A percentile compares a stretch with the other conserved stretches of the same genome.
These are phyloP conservation scores for Ustilago curta DNA, from an alignment of 1,284 basidiomycete species.

Conservation along the genomic window DNA sequence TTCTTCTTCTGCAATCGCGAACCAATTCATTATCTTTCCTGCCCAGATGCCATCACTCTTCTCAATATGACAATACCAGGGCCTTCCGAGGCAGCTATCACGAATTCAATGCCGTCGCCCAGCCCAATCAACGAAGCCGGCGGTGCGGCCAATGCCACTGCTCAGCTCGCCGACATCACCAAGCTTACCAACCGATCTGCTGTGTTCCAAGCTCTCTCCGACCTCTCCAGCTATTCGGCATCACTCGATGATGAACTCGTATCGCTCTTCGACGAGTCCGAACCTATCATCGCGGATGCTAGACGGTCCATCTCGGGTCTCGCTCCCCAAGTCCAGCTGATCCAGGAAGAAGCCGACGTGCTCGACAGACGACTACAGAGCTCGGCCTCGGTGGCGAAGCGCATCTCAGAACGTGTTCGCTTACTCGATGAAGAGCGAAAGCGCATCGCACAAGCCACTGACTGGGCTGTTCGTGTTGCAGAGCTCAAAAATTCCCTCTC, in stretches of 20 bases:
- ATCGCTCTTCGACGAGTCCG: conserved; percentile 76
- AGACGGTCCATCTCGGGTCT: conserved; percentile 72
- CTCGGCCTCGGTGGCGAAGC: conserved; percentile 84
- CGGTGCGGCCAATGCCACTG: neutral
- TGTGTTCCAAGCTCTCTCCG: conserved; percentile 69
- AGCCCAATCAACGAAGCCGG: conserved; percentile 4
- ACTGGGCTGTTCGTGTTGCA: conserved; percentile 85
- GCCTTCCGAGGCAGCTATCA: conserved; percentile 5
- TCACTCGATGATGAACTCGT: conserved; percentile 82
- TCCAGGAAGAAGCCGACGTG: conserved; percentile 76
- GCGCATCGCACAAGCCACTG: conserved; percentile 83
- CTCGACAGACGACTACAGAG: conserved; percentile 76
- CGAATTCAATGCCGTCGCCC: conserved; percentile 11
- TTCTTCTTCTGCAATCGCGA: neutral
- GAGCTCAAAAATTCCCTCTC: conserved; percentile 90
- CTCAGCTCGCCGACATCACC: conserved; percentile 29
- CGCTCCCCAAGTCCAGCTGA: conserved; percentile 75
- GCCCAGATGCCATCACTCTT: conserved; percentile 3
- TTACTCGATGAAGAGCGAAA: conserved; percentile 90
- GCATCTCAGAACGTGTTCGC: conserved; percentile 88
- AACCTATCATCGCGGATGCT: conserved; percentile 41
- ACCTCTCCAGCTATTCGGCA: conserved; percentile 81
- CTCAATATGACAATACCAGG: conserved; percentile 23
- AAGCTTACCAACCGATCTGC: conserved; percentile 49
- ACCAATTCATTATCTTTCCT: neutral